Base-by-base conservation (phyloP, 805 yeast species). In the Zygoascus ofunaensis region DNA sequence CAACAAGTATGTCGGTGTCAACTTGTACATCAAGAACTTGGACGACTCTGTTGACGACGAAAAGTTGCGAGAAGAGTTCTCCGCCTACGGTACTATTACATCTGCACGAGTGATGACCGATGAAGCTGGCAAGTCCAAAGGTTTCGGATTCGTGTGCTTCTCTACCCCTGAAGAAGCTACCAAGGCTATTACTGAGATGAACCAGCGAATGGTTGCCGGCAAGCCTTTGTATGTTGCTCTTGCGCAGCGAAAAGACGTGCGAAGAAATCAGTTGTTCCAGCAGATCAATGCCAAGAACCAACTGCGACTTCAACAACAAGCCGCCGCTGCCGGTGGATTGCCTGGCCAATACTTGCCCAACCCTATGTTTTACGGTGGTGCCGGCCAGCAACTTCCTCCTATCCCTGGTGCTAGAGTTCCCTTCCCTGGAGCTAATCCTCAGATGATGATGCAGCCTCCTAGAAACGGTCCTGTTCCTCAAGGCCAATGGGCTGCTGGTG, bases 81-180 rank as follows among this genome's bases (percentile, higher is more conserved):
- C 85, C 60, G 87, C 92, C 55, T 87, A 81, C 66, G 98, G 98
- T 66, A 70, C 84, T 62, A 92, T 92, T 72, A 85, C 97, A 55
- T 86, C 96, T 17, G 51, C 53, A 30, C 74, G 74, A 44, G 66
- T 77, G 21, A 90, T 92, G 97, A 79, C 82, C 60, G 95, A 86
- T 64, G 97, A 89, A 60, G 67, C 78, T 51, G 97, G 95, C 59
- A 87, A 87, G 72, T 87, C 97, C 53, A 90, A 86, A 76, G 97
- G 97, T 56, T 92, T 92, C 66, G 98, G 98, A 63, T 92, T 92
- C 66, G 98, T 92, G 58, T 87, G 98, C 73, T 92, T 82, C 83
- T 80, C 95, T 46, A 70, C 92, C 53, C 96, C 97, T 63, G 98
- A 92, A 70, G 98, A 92, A 79, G 98, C 98, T 57, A 85, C 95